Evolutionary conservation across 805 yeast genomes (phyloP), one percentile per base, ranked within the genome.

Genomic region (Hyphopichia homilentoma): DNA sequence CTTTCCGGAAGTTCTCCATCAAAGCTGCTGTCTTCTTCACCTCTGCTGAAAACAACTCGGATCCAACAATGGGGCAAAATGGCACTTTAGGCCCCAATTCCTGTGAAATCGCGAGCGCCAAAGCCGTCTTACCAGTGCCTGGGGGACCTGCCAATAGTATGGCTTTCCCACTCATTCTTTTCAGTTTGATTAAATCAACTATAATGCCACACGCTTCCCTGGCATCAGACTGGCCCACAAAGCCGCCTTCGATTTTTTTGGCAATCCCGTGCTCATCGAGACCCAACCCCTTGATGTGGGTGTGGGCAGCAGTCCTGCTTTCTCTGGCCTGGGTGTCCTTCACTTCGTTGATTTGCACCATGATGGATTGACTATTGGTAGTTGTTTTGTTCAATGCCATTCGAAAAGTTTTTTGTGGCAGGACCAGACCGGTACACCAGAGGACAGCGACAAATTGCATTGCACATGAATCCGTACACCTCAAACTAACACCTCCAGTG

Each of bases 31-130:
- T 93, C 68, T 93, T 93, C 59, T 90, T 89, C 32, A 93, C 90
- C 56, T 93, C 98, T n/a, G 95, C 95, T 8, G 95, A 83, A 51
- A 81, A 93, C 39, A 93, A 69, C 62, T 93, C 98, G 37, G 88
- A 78, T 23, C 97, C 98, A 16, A 94, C 97, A 49, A 93, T 81
- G 4, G 97, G 97, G 52, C 96, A 89, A 57, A 93, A 93, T 29
- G 98, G 98, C 34, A 93, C 97, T 54, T 90, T 88, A 24, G 95
- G 93, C 4, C 98, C 98, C 48, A 93, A 70, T 57, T 87, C 96
- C 57, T 93, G 97, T 3, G 97, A 86, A 35, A 93, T 80, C 2
- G 97, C 98, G 49, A 93, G 71, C 0, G 97, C 97, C 50, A 93
- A 73, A 1, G 98, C 98, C 3, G 98, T 93, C 58, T 93, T 93